These are phyloP conservation scores for Phytophthora cajani DNA, from an alignment of 352 stramenopile species.

Conservation along the genomic window DNA sequence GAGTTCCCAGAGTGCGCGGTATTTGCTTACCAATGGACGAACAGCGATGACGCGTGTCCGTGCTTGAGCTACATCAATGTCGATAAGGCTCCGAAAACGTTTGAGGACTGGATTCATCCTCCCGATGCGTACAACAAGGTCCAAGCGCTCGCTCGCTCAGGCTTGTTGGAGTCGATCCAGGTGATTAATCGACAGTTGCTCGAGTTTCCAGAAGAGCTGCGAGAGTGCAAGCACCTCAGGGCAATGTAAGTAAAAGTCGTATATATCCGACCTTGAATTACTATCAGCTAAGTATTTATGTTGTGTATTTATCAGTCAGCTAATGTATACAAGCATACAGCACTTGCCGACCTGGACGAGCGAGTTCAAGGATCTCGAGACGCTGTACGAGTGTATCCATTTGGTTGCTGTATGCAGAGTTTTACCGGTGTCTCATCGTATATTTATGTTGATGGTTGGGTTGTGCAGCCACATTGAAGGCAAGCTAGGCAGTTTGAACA, in stretches of 20 bases:
- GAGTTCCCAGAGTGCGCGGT: too few relatives aligned
- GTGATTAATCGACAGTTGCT: too few relatives aligned
- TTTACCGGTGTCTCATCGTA: neutral
- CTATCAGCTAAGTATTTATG: too few relatives aligned
- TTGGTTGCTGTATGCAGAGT: too few relatives aligned
- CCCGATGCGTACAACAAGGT: too few relatives aligned
- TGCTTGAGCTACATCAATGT: neutral
- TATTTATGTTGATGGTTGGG: neutral
- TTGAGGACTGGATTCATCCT: too few relatives aligned
- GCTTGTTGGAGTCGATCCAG: too few relatives aligned
- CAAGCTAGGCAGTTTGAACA: neutral
- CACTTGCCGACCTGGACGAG: neutral
- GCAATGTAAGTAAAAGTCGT: neutral
- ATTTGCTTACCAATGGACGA: too few relatives aligned
- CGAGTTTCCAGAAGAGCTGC: neutral
- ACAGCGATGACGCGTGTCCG: neutral
- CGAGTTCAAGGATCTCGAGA: neutral
- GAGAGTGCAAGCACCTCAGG: neutral
- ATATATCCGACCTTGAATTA: too few relatives aligned
- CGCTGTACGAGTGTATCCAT: neutral
- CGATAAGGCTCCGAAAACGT: too few relatives aligned
- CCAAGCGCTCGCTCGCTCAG: too few relatives aligned
- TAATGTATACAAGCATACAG: neutral
- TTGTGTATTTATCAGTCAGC: too few relatives aligned
- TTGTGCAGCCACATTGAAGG: neutral